A percentile compares a stretch with the other conserved stretches of the same genome.
phyloP scores from a whole-genome alignment of 2,329 filamentous ascomycete genomes.

The Geosmithia putterillii region DNA sequence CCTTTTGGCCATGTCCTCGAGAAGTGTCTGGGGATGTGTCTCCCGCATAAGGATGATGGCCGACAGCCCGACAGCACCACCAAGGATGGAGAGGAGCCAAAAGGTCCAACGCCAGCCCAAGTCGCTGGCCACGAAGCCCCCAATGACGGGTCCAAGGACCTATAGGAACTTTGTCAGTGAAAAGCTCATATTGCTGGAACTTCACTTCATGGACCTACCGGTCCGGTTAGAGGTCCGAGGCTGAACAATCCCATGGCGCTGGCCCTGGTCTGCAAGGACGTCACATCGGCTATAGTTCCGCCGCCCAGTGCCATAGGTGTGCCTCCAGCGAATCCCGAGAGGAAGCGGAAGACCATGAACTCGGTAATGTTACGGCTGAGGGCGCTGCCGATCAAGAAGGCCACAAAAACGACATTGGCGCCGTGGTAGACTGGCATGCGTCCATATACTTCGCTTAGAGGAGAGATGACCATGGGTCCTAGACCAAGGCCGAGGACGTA shows the following conservation, averaged over 20 bases:
- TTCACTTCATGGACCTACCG: conserved; percentile 14
- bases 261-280: conserved; percentile 41
- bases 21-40: conserved; percentile 14
- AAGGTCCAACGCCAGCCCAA: conserved; percentile 38
- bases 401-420: conserved; percentile 36
- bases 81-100: conserved; percentile 33
- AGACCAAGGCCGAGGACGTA: conserved; percentile 35
- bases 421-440: conserved; percentile 22
- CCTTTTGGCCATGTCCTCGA: conserved; percentile 14
- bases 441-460: conserved; percentile 47
- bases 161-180: neutral
- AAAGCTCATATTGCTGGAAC: neutral
- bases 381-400: conserved; percentile 25
- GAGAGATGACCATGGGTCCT: conserved; percentile 50
- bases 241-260: conserved; percentile 51
- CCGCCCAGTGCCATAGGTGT: conserved; percentile 53
- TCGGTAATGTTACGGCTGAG: conserved; percentile 48
- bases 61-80: neutral
- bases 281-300: conserved; percentile 52
- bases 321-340: conserved; percentile 43
- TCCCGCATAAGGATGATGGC: conserved; percentile 13
- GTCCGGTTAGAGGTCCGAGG: conserved; percentile 46
- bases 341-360: conserved; percentile 47
- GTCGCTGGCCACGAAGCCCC: conserved; percentile 30
- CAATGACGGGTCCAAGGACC: conserved; percentile 17